These are phyloP conservation scores for Chernovozyma sophiae-reginae DNA, from an alignment of 1,139 yeast species.

Conservation along the genomic window DNA sequence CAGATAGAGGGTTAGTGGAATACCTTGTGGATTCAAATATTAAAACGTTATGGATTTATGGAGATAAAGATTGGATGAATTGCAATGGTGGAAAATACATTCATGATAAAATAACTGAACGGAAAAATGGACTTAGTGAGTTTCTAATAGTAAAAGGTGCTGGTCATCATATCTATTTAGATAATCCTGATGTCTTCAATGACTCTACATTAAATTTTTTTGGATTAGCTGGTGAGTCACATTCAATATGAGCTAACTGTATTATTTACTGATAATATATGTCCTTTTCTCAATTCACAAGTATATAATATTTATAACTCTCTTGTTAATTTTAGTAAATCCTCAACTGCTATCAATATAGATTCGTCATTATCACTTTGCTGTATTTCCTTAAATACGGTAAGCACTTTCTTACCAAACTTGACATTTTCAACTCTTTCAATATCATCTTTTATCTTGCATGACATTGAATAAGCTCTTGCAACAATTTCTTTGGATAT, in stretches of 20 bases:
- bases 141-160: conserved; percentile 31
- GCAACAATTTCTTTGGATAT: conserved; percentile 49
- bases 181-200: conserved; percentile 35
- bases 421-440: conserved; percentile 13
- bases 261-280: no score
- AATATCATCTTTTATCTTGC: conserved; percentile 29
- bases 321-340: not conserved
- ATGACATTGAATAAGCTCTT: conserved; percentile 47
- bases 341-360: not conserved
- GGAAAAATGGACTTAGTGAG: conserved; percentile 16
- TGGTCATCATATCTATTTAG: conserved; percentile 42
- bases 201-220: conserved; percentile 25
- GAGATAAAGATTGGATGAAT: conserved; percentile 47
- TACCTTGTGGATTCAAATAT: conserved; percentile 22
- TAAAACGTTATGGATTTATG: conserved; percentile 35
- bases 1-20: conserved; percentile 38
- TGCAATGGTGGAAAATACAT: conserved; percentile 36
- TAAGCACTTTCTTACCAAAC: conserved; percentile 6
- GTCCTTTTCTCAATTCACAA: not conserved
- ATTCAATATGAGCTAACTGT: no score
- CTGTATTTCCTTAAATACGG: not conserved
- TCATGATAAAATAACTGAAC: conserved; percentile 19
- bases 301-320: not conserved
- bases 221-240: conserved; percentile 7
- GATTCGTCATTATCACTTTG: not conserved